A percentile compares a stretch with the other conserved stretches of the same genome.
phyloP scores from a whole-genome alignment of 2,329 filamentous ascomycete species.

The Kalmusia sp. region DNA sequence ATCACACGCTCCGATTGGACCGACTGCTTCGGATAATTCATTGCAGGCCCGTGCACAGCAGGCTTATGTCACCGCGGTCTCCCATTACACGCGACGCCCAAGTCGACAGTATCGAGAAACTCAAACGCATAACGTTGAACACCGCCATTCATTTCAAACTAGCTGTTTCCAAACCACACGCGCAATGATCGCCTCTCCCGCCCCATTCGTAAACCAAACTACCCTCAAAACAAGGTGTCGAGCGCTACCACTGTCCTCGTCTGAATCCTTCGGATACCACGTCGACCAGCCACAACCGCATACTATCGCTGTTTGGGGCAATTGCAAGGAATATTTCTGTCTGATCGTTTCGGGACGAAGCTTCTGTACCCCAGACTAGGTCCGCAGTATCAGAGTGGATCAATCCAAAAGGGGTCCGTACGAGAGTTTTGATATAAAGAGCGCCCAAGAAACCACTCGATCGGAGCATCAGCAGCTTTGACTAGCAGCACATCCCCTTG shows the following conservation, averaged over 20 bases:
- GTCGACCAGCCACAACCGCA: constrained; percentile 18
- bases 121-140: constrained; percentile 36
- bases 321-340: constrained; percentile 17
- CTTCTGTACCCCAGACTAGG: constrained; percentile 18
- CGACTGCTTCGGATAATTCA: constrained; percentile 3
- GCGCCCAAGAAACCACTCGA: not conserved
- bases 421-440: constrained; percentile 21
- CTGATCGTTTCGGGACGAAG: constrained; percentile 28
- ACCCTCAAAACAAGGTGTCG: constrained; percentile 23
- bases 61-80: not conserved
- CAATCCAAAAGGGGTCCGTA: constrained; percentile 9
- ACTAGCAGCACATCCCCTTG: constrained; percentile 1
- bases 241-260: constrained; percentile 6
- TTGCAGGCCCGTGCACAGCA: constrained; percentile 4
- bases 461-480: constrained; percentile 14
- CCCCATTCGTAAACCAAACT: constrained; percentile 29
- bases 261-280: constrained; percentile 13
- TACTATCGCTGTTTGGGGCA: constrained; percentile 19
- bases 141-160: not conserved
- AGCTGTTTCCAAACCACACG: constrained; percentile 27
- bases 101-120: not conserved
- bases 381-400: constrained; percentile 27
- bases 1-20: constrained; percentile 16
- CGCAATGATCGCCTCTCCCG: constrained; percentile 16
- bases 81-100: not conserved